phyloP scores from a whole-genome alignment of 805 yeast genomes.

The Suhomyces vadensis region DNA sequence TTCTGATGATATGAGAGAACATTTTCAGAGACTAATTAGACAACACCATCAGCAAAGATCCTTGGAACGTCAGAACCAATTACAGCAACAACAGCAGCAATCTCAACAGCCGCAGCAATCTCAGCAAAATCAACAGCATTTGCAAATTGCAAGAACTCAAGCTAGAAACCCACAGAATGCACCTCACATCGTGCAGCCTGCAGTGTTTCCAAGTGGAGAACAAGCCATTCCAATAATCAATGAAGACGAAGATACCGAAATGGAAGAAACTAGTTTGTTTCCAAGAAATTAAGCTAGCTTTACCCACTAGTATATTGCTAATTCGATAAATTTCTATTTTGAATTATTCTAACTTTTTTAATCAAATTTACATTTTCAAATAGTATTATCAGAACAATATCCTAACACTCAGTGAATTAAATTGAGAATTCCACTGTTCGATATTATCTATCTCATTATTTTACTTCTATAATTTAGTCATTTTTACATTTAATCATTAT shows the following conservation, averaged over 20 bases:
- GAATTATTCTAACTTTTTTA: background rate
- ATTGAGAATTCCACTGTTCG: background rate
- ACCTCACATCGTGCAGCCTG: constrained; percentile 43
- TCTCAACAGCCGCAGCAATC: constrained; percentile 1
- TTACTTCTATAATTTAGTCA: background rate
- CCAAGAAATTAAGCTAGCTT: constrained; percentile 21
- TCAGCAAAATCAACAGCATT: constrained; percentile 6
- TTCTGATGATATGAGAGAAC: constrained; percentile 36
- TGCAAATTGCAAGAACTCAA: constrained; percentile 3
- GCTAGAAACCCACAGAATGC: constrained; percentile 31
- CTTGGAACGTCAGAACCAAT: constrained; percentile 11
- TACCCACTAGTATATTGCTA: too few species aligned
- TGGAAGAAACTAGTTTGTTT: constrained; percentile 29
- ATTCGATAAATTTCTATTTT: constrained; percentile 3
- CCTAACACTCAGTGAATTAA: background rate
- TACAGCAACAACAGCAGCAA: constrained; percentile 6
- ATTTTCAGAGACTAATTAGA: constrained; percentile 30
- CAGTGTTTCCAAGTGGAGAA: constrained; percentile 38
- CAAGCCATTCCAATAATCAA: constrained; percentile 22
- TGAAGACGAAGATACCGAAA: constrained; percentile 33
- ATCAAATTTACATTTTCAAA: background rate
- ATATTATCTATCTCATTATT: background rate
- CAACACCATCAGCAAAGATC: constrained; percentile 29
- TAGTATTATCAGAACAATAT: background rate
- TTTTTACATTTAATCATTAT: constrained; percentile 1